Base-by-base conservation (phyloP, 768 basidiomycete species). In the Podaxis sp. region DNA sequence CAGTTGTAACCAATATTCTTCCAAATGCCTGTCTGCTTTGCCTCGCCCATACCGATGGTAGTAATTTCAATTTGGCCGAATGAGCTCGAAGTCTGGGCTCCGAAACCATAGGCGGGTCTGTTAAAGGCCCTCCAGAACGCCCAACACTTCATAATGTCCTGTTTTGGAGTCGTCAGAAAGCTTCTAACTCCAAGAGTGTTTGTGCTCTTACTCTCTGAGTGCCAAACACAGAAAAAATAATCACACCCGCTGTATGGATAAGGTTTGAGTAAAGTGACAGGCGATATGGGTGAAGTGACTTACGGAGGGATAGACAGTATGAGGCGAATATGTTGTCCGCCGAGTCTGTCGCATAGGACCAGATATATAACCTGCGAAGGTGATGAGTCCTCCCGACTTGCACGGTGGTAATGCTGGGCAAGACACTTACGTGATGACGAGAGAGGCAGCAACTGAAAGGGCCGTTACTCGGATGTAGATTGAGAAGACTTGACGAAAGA, bases 131-230 rank as follows among this genome's bases (percentile, higher is more conserved):
- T 28, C 59, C 59, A 60, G 35, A 47, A 60, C 16, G 51, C 51
- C 59, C 59, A 60, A 10, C 32, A 16, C 38, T 54, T 18, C 4
- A 54, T 35, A 42, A 60, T 60, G 50, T 60, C 59, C 59, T 60
- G n/a, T 1, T 47, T 32, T 18, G 23, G 21, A 25, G n/a, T 4
- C 18, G n/a, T 47, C 13, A 53, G 36, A 11, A 11, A 54, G 21
- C 13, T 5, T 16, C 4, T n/a, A 25, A 13, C 13, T 11, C n/a
- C 11, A 18, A 2, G 18, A 21, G 21, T 18, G 23, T 6, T 16
- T 36, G 5, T 36, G 27, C 1, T 4, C 23, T 46, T 37, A 60
- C 59, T n/a, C 52, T 53, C 18, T 60, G 59, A 5, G 59, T 47
- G 3, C 51, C 59, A 35, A 60, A 54, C 2, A 36, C 44, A 21